Evolutionary conservation across 768 basidiomycete species (phyloP), one percentile per base, ranked within the genome.

Genomic region (Suillus bovinus): DNA sequence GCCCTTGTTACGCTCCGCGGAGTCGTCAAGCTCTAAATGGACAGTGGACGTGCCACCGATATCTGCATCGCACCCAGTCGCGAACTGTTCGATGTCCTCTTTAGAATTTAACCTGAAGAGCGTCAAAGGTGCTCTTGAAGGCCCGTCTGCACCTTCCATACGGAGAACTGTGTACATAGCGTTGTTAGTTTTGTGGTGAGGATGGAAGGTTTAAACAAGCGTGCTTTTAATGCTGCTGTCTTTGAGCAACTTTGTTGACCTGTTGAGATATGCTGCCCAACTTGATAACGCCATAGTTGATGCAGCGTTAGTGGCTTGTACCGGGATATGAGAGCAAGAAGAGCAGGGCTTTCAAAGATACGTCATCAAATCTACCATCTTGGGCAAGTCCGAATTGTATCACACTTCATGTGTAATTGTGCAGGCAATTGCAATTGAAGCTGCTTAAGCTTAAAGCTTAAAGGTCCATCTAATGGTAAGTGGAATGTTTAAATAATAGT

Each of bases 41-140:
- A 87, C 89, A 0, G 89, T 87, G 4, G 92, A 91, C 29, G 83
- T 82, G 29, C 94, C 92, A 7, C 96, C 95, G 49, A 96, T 89
- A 75, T 99, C 96, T 0, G 81, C 81, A 74, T 99, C 96, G 66
- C 89, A 93, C 4, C 96, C 96, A 0, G 84, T 84, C 0, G 88
- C 91, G 64, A 87, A 88, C n/a, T 84, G 78, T 4, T 79, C 65
- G 54, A 93, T 69, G 64, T 90, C 86, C 27, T 82, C 79, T 20
- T 68, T 76, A 0, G 84, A 80, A 68, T 88, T 86, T 74, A 94
- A 84, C 8, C 80, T 80, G 70, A 86, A 86, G 56, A 95, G 81
- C 0, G 85, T 83, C 60, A 82, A 79, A n/a, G 92, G 88, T 5
- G 75, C 74, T 39, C 87, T 84, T 52, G 78, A 77, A 10, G 87